phyloP scores from a whole-genome alignment of 2,329 filamentous ascomycete species.

The Setomelanomma holmii region DNA sequence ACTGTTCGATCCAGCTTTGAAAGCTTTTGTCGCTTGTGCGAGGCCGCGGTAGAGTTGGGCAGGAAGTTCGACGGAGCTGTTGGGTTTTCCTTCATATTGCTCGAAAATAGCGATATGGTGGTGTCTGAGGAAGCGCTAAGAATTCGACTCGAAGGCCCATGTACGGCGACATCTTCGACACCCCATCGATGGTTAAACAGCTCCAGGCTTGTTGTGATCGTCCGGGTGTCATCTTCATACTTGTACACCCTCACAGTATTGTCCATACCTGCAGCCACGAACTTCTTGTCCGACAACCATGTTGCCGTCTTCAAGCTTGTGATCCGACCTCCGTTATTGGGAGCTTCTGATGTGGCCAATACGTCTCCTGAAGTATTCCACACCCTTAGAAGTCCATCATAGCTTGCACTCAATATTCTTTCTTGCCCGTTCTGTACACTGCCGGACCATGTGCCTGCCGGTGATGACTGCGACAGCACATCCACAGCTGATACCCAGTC shows the following conservation, averaged over 20 bases:
- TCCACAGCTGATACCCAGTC: slow-evolving; percentile 95
- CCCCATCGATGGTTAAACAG: slow-evolving; percentile 81
- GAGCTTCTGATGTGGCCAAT: slow-evolving; percentile 76
- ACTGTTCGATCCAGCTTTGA: slow-evolving; percentile 65
- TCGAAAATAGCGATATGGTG: slow-evolving; percentile 86
- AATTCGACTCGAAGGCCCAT: slow-evolving; percentile 76
- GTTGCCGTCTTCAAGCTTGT: slow-evolving; percentile 79
- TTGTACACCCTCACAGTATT: slow-evolving; percentile 89
- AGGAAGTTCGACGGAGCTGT: slow-evolving; percentile 73
- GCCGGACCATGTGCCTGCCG: slow-evolving; percentile 65
- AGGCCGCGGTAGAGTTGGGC: slow-evolving; percentile 67
- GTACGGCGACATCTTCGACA: slow-evolving; percentile 77
- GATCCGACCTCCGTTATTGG: slow-evolving; percentile 68
- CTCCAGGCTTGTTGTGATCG: slow-evolving; percentile 77
- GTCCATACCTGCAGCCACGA: slow-evolving; percentile 85
- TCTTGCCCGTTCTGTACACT: slow-evolving; percentile 63
- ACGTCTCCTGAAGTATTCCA: slow-evolving; percentile 88
- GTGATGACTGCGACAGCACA: slow-evolving; percentile 73
- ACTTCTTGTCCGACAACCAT: slow-evolving; percentile 78
- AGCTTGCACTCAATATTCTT: slow-evolving; percentile 87
- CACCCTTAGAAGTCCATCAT: slow-evolving; percentile 85
- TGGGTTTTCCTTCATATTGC: slow-evolving; percentile 77
- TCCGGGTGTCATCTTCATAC: slow-evolving; percentile 71
- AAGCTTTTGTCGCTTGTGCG: slow-evolving; percentile 79
- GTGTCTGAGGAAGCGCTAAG: slow-evolving; percentile 87